Conservation (phyloP, 192 early-diverging fungal species). For the Linnemannia zychae region DNA sequence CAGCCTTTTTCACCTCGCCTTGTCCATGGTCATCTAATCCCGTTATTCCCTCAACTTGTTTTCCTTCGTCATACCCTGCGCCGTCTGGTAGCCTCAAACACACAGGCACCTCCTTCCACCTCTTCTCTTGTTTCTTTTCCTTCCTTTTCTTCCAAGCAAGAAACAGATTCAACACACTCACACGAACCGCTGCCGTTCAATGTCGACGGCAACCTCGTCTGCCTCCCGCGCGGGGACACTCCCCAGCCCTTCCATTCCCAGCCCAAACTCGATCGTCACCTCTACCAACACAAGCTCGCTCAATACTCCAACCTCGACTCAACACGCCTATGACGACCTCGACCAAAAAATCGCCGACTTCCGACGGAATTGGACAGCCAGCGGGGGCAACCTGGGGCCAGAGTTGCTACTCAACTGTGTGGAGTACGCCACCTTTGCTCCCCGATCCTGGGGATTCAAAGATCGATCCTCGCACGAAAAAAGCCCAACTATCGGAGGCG, state of each 20-base stretch:
- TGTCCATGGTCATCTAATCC: conserved; percentile 1
- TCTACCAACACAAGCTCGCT: conserved; percentile 45
- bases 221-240: conserved; percentile 34
- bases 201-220: conserved; percentile 49
- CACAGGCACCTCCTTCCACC: background rate
- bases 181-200: background rate
- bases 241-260: conserved; percentile 52
- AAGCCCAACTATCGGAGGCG: conserved; percentile 13
- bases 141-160: background rate
- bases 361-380: conserved; percentile 32
- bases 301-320: conserved; percentile 34
- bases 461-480: conserved; percentile 31
- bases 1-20: background rate
- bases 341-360: conserved; percentile 45
- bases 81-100: background rate
- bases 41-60: background rate
- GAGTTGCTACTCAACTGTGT: conserved; percentile 30
- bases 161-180: background rate
- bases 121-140: background rate
- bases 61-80: background rate
- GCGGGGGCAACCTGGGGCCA: conserved; percentile 30
- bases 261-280: conserved; percentile 38
- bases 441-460: conserved; percentile 38
- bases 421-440: conserved; percentile 50
- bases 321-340: conserved; percentile 29